Evolutionary conservation across 73 alveolate genomes (phyloP).

Genomic region (Tetrahymena borealis): DNA sequence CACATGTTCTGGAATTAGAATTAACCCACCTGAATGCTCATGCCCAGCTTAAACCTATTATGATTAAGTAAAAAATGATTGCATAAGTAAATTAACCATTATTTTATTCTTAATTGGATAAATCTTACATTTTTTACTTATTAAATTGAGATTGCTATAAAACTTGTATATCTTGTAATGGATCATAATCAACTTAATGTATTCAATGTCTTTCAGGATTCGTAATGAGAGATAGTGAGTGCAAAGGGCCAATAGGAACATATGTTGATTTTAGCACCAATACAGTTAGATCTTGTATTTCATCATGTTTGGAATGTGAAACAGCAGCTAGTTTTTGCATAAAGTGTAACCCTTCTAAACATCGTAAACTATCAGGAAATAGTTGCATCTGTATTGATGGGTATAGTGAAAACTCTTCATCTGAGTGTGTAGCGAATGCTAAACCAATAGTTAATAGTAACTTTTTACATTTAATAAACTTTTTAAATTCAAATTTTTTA

Average conservation of each 20-base stretch:
- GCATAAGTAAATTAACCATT: neutral
- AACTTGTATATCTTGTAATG: neutral
- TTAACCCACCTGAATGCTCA: neutral
- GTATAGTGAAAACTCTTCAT: neutral
- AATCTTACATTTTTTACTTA: neutral
- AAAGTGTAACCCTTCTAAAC: neutral
- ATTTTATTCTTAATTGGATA: neutral
- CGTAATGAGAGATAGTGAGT: neutral
- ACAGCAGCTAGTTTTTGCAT: neutral
- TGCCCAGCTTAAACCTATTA: neutral
- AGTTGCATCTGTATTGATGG: neutral
- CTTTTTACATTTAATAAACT: neutral
- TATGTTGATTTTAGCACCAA: neutral
- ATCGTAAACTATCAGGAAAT: neutral
- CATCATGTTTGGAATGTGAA: neutral
- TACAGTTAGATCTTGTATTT: neutral
- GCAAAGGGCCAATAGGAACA: neutral
- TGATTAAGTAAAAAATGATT: neutral
- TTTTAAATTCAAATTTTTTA: neutral
- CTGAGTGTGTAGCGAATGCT: neutral
- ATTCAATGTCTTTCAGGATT: neutral
- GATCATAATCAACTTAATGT: neutral
- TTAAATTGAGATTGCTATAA: neutral
- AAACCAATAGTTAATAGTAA: neutral
- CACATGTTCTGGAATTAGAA: neutral